phyloP scores from a whole-genome alignment of 345 rosid genomes.

The Boechera retrofracta region DNA sequence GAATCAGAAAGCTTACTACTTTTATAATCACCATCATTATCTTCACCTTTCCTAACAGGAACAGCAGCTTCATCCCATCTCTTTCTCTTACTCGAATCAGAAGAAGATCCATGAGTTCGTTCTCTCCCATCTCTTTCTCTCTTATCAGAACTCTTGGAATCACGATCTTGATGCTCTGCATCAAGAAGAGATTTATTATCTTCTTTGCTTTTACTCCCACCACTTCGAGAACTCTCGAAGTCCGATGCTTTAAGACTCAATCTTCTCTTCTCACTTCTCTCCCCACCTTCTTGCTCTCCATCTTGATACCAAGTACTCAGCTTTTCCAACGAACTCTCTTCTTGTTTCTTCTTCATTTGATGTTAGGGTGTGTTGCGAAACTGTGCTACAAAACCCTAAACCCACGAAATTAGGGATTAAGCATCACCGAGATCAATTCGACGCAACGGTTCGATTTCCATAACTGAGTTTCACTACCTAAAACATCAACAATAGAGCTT shows the following conservation, averaged over 20 bases:
- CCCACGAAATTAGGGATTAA: constrained; percentile 29
- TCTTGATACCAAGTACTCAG: constrained; percentile 92
- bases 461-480: background rate
- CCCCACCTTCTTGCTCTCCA: constrained; percentile 81
- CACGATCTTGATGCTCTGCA: constrained; percentile 54
- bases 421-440: constrained; percentile 1
- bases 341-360: constrained; percentile 71
- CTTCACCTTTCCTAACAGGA: constrained; percentile 14
- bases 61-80: constrained; percentile 90
- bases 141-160: constrained; percentile 64
- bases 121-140: constrained; percentile 68
- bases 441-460: constrained; percentile 5
- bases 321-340: constrained; percentile 91
- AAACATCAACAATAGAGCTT: background rate
- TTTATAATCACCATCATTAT: constrained; percentile 53
- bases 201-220: constrained; percentile 71
- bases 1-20: constrained; percentile 69
- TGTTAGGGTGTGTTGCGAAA: background rate
- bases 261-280: constrained; percentile 73
- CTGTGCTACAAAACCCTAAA: constrained; percentile 18
- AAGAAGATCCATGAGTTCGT: constrained; percentile 65
- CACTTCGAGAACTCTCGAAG: constrained; percentile 56
- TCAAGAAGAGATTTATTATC: constrained; percentile 64
- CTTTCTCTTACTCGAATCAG: constrained; percentile 69
- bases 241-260: constrained; percentile 58